These are phyloP conservation scores for Malus sylvestris DNA, from an alignment of 306 rosid species.

Conservation along the genomic window DNA sequence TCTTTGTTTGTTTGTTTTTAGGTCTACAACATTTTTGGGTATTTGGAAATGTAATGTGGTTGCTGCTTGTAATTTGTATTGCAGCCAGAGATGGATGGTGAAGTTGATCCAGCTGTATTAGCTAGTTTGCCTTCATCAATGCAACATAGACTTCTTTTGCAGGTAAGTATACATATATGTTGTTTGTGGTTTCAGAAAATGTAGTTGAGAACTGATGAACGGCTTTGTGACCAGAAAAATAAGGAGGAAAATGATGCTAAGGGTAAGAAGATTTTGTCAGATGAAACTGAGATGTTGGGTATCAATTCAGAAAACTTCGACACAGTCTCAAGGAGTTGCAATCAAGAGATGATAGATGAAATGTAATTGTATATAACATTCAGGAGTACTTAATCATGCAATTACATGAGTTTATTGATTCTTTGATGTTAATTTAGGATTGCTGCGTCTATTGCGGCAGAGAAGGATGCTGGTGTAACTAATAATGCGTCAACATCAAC, in stretches of 20 bases:
- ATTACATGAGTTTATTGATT: conserved; percentile 21
- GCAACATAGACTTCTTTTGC: conserved; percentile 50
- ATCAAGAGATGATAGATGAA: conserved; percentile 65
- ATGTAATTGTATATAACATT: conserved; percentile 43
- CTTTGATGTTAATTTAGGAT: conserved; percentile 45
- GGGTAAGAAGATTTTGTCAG: conserved; percentile 23
- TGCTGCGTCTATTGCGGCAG: conserved; percentile 80
- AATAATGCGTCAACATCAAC: conserved; percentile 32
- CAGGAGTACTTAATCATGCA: background rate
- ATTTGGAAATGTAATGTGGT: background rate
- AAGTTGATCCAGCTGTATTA: conserved; percentile 49
- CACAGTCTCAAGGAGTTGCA: conserved; percentile 16
- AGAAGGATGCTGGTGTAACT: conserved; percentile 41
- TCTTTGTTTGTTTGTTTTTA: background rate
- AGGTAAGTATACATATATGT: conserved; percentile 31
- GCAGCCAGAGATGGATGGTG: conserved; percentile 42
- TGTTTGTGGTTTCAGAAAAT: background rate
- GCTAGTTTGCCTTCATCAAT: conserved; percentile 65
- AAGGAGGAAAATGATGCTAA: conserved; percentile 16
- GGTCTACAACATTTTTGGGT: background rate
- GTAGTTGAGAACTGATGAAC: conserved; percentile 3
- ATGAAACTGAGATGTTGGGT: background rate
- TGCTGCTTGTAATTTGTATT: conserved; percentile 8
- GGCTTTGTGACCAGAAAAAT: conserved; percentile 13
- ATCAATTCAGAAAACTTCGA: conserved; percentile 14